Conservation (phyloP, 2,329 filamentous ascomycete genomes). For the Sporothrix pallida region DNA sequence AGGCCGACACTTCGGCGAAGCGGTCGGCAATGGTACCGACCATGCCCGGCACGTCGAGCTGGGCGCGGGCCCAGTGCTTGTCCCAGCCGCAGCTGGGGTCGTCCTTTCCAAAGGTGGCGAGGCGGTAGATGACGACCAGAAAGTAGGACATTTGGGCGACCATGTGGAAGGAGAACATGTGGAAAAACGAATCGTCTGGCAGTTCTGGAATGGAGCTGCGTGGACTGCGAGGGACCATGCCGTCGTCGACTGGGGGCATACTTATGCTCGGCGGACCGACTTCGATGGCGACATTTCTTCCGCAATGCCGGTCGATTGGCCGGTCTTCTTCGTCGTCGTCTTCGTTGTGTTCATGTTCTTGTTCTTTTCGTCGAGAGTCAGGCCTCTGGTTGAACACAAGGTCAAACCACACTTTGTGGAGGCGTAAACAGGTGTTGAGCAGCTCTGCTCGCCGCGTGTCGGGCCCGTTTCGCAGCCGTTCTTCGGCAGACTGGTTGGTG, state of each 20-base stretch:
- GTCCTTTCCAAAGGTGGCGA: constrained; percentile 22
- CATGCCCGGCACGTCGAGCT: constrained; percentile 18
- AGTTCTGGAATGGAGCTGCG: not conserved
- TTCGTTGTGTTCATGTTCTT: not conserved
- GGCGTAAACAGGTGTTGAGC: constrained; percentile 28
- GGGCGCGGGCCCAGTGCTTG: constrained; percentile 24
- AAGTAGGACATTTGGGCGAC: constrained; percentile 31
- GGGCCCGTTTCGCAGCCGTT: constrained; percentile 20
- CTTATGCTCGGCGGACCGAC: not conserved
- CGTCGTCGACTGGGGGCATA: constrained; percentile 2
- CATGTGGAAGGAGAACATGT: constrained; percentile 30
- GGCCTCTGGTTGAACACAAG: constrained; percentile 13
- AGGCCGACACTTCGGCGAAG: not conserved
- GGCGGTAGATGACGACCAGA: constrained; percentile 28
- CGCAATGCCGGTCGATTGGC: not conserved
- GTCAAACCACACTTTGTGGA: constrained; percentile 25
- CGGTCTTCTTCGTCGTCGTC: not conserved
- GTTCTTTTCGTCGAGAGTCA: not conserved
- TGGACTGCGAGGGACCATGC: not conserved
- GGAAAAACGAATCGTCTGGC: constrained; percentile 25
- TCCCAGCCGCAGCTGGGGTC: constrained; percentile 32
- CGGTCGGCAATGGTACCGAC: constrained; percentile 10
- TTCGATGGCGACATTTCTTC: not conserved
- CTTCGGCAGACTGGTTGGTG: constrained; percentile 3
- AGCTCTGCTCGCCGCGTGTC: constrained; percentile 18